phyloP scores from a whole-genome alignment of 2,329 filamentous ascomycete genomes.

The Beauveria varroae region DNA sequence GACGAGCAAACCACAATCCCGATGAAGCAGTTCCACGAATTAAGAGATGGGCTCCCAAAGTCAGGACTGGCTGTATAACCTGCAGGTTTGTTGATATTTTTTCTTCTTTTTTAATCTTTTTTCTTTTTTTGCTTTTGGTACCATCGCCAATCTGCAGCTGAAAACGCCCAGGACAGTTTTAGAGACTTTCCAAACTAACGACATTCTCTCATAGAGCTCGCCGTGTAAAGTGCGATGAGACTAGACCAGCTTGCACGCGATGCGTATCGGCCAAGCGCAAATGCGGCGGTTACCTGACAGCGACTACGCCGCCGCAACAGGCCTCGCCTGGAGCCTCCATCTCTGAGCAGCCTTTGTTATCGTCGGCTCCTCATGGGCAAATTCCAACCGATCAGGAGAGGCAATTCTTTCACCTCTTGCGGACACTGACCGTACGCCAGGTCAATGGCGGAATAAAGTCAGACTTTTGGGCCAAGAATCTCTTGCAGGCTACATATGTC shows the following conservation, averaged over 20 bases:
- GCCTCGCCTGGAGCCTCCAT: not conserved
- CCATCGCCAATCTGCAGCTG: no score
- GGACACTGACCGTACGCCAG: not conserved
- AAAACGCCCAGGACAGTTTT: no score
- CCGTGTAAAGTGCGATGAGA: slow-evolving; percentile 7
- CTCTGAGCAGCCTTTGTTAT: not conserved
- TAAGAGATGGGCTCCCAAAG: slow-evolving; percentile 9
- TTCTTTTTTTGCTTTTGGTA: no score
- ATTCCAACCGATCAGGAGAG: not conserved
- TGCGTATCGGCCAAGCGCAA: not conserved
- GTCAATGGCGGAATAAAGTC: not conserved
- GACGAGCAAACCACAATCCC: slow-evolving; percentile 1
- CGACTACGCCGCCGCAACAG: not conserved
- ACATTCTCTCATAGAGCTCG: not conserved
- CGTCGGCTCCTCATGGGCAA: not conserved
- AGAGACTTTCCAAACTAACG: not conserved
- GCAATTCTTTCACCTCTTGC: not conserved
- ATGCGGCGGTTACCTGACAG: not conserved
- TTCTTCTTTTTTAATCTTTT: not conserved
- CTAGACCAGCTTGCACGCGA: slow-evolving; percentile 1
- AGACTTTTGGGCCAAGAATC: slow-evolving; percentile 4
- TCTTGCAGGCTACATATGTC: slow-evolving; percentile 2
- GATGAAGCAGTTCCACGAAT: slow-evolving; percentile 1
- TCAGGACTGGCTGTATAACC: slow-evolving; percentile 3
- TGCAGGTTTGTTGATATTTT: not conserved